These are phyloP conservation scores for Ophiostoma himal-ulmi DNA, from an alignment of 2,329 filamentous ascomycete species.

Conservation along the genomic window DNA sequence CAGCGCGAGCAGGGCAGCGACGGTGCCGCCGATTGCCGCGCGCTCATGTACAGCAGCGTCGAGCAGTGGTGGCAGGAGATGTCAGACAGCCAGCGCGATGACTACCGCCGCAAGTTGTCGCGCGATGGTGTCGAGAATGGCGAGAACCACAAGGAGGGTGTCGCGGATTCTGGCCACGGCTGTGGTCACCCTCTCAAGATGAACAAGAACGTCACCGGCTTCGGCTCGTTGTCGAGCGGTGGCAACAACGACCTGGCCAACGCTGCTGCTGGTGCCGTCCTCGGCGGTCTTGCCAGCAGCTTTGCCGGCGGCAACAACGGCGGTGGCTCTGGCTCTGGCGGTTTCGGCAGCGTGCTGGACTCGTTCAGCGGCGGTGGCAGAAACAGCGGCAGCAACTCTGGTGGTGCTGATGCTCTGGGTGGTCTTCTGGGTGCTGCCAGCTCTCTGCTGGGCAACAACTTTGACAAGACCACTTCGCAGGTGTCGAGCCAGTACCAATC, in stretches of 20 bases:
- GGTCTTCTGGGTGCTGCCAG: constrained; percentile 66
- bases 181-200: constrained; percentile 73
- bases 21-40: constrained; percentile 64
- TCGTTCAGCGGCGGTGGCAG: constrained; percentile 10
- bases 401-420: constrained; percentile 50
- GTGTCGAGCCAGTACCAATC: constrained; percentile 45
- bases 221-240: constrained; percentile 33
- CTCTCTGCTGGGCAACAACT: constrained; percentile 49
- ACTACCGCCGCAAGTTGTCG: constrained; percentile 68
- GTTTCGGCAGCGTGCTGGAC: constrained; percentile 16
- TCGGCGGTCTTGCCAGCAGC: constrained; percentile 52
- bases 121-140: constrained; percentile 70
- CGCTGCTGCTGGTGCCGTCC: constrained; percentile 51
- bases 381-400: constrained; percentile 8
- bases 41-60: constrained; percentile 72
- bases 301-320: constrained; percentile 32
- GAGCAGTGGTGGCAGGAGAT: constrained; percentile 76
- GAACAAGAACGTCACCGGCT: constrained; percentile 52
- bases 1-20: constrained; percentile 65
- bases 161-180: constrained; percentile 77
- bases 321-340: constrained; percentile 19
- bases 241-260: constrained; percentile 51
- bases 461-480: constrained; percentile 45
- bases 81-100: constrained; percentile 54
- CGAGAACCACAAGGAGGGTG: constrained; percentile 80